phyloP scores from a whole-genome alignment of 2,329 filamentous ascomycete species.

The Didymellaceae sp. region DNA sequence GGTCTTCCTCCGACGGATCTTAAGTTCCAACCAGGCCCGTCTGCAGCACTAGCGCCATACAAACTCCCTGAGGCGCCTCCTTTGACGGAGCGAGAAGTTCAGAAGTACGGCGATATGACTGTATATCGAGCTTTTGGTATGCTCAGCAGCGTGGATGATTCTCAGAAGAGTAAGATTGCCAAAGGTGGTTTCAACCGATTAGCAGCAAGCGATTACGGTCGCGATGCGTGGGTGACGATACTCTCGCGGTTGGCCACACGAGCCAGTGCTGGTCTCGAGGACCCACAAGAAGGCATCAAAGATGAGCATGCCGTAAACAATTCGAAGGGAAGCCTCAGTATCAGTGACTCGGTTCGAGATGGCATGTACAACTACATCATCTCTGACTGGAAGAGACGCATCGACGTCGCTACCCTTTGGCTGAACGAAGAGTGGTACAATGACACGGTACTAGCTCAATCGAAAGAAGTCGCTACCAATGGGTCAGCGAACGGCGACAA shows the following conservation, averaged over 20 bases:
- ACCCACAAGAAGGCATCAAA: slow-evolving; percentile 68
- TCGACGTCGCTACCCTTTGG: slow-evolving; percentile 92
- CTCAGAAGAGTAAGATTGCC: slow-evolving; percentile 56
- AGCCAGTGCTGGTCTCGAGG: slow-evolving; percentile 73
- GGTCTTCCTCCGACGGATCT: slow-evolving; percentile 66
- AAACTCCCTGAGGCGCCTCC: slow-evolving; percentile 78
- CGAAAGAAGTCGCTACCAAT: slow-evolving; percentile 25
- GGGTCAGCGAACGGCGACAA: slow-evolving; percentile 55
- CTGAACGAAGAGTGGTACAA: slow-evolving; percentile 98
- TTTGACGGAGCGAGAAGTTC: slow-evolving; percentile 73
- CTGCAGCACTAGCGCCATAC: slow-evolving; percentile 69
- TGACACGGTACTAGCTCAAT: slow-evolving; percentile 67
- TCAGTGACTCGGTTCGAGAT: slow-evolving; percentile 77
- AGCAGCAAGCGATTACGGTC: slow-evolving; percentile 81
- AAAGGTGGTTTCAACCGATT: slow-evolving; percentile 79
- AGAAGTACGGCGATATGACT: slow-evolving; percentile 76
- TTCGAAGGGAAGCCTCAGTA: slow-evolving; percentile 49
- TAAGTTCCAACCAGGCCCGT: slow-evolving; percentile 48
- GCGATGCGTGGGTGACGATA: slow-evolving; percentile 90
- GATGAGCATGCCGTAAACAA: slow-evolving; percentile 56
- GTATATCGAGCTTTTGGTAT: slow-evolving; percentile 80
- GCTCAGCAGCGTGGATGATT: slow-evolving; percentile 75
- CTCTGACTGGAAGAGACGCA: slow-evolving; percentile 87
- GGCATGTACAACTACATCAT: slow-evolving; percentile 84
- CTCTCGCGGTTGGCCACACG: slow-evolving; percentile 85